phyloP scores from a whole-genome alignment of 768 basidiomycete species.

The Leccinum disarticulatum region DNA sequence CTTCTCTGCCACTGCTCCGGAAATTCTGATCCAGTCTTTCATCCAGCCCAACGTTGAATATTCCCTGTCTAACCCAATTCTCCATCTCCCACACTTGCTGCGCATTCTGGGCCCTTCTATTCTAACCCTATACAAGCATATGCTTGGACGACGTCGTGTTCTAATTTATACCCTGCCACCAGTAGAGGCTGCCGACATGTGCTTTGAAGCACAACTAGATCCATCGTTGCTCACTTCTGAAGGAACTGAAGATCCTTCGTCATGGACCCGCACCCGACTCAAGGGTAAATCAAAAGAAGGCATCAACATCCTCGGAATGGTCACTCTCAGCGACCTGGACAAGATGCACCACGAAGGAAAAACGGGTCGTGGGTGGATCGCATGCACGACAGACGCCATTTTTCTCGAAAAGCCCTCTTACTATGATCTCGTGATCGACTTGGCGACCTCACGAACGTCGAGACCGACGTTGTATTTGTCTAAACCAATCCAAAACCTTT shows the following conservation, averaged over 20 bases:
- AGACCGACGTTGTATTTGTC: slow-evolving; percentile 69
- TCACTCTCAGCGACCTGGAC: slow-evolving; percentile 73
- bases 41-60: slow-evolving; percentile 23
- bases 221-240: slow-evolving; percentile 22
- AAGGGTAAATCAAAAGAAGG: slow-evolving; percentile 48
- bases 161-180: slow-evolving; percentile 79
- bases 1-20: neutral
- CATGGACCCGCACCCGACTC: slow-evolving; percentile 33
- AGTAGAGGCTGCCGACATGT: slow-evolving; percentile 74
- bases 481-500: slow-evolving; percentile 41
- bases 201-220: slow-evolving; percentile 47
- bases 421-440: slow-evolving; percentile 80
- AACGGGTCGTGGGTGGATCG: slow-evolving; percentile 76
- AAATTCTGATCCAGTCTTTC: slow-evolving; percentile 14
- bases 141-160: slow-evolving; percentile 71
- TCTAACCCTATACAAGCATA: slow-evolving; percentile 76
- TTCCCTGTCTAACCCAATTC: slow-evolving; percentile 48
- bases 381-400: slow-evolving; percentile 84
- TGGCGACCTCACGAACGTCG: slow-evolving; percentile 64
- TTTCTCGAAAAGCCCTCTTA: slow-evolving; percentile 78
- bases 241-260: slow-evolving; percentile 25
- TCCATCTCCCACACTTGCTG: slow-evolving; percentile 74
- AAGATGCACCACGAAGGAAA: slow-evolving; percentile 55
- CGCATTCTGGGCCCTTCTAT: slow-evolving; percentile 78
- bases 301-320: slow-evolving; percentile 73